Percentiles rank a stretch among this genome's conserved stretches.
phyloP scores from a whole-genome alignment of 495 filamentous ascomycete genomes.

The Penicillium egyptiacum region DNA sequence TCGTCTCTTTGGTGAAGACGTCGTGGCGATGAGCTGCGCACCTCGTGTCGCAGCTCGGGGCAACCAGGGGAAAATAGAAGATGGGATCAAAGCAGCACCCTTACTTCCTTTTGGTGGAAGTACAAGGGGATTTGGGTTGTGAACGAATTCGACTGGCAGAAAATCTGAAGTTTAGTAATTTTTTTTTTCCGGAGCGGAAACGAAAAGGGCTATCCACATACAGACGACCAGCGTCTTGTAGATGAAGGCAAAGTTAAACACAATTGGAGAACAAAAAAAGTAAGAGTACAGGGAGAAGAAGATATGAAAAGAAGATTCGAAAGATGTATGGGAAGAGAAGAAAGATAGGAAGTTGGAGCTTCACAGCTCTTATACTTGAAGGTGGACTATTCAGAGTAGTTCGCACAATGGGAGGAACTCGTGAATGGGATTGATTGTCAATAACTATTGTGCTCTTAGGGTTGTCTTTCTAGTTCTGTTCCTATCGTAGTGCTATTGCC shows the following conservation, averaged over 20 bases:
- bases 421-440: neutral
- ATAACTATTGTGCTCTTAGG: neutral
- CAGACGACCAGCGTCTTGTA: neutral
- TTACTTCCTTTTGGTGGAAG: conserved; percentile 9
- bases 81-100: conserved; percentile 16
- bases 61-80: conserved; percentile 15
- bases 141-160: conserved; percentile 24
- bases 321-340: neutral
- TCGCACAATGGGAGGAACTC: neutral
- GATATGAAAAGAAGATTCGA: neutral
- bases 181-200: conserved; percentile 20
- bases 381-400: neutral
- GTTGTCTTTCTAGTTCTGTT: neutral
- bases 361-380: neutral
- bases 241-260: neutral
- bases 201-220: conserved; percentile 12
- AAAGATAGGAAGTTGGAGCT: neutral
- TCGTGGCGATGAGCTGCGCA: conserved; percentile 78
- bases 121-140: conserved; percentile 1
- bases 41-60: conserved; percentile 49
- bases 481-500: neutral
- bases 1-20: conserved; percentile 90
- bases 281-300: neutral
- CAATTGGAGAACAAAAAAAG: neutral
- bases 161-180: conserved; percentile 19